phyloP scores from a whole-genome alignment of 2,329 filamentous ascomycete species.

The Phaeosphaeria sp. region DNA sequence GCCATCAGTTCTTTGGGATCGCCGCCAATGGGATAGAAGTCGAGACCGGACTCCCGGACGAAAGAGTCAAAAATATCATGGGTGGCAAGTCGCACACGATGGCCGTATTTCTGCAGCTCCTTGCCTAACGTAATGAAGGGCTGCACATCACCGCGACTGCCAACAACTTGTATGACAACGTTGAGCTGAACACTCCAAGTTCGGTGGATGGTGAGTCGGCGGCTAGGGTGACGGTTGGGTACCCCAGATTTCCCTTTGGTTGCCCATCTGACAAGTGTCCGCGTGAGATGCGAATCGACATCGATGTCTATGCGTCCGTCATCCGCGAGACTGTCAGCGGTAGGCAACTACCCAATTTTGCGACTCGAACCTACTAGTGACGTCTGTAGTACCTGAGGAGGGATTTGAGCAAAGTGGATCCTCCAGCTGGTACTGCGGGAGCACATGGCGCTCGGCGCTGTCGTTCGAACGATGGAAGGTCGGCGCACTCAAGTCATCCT shows the following conservation, averaged over 20 bases:
- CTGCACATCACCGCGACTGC: conserved; percentile 62
- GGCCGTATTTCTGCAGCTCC: conserved; percentile 48
- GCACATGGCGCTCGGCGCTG: neutral
- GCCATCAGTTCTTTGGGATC: conserved; percentile 53
- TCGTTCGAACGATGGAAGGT: too few relatives aligned
- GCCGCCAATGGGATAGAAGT: conserved; percentile 47
- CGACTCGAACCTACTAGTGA: neutral
- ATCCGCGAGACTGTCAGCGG: neutral
- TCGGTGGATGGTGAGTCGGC: neutral
- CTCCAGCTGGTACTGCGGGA: neutral
- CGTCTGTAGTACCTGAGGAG: neutral
- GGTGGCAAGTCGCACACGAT: conserved; percentile 38
- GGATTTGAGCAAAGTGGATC: neutral
- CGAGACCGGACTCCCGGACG: conserved; percentile 23
- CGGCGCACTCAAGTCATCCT: neutral
- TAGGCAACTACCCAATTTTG: neutral
- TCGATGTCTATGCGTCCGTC: neutral
- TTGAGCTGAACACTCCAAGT: conserved; percentile 43
- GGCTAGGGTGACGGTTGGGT: neutral
- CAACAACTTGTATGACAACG: conserved; percentile 63
- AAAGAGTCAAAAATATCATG: conserved; percentile 24
- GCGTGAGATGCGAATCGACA: neutral
- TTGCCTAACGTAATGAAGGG: conserved; percentile 65
- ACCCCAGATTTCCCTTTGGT: neutral
- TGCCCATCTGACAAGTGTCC: neutral